Conservation (phyloP, 331 rosid genomes). For the Phaseolus coccineus region DNA sequence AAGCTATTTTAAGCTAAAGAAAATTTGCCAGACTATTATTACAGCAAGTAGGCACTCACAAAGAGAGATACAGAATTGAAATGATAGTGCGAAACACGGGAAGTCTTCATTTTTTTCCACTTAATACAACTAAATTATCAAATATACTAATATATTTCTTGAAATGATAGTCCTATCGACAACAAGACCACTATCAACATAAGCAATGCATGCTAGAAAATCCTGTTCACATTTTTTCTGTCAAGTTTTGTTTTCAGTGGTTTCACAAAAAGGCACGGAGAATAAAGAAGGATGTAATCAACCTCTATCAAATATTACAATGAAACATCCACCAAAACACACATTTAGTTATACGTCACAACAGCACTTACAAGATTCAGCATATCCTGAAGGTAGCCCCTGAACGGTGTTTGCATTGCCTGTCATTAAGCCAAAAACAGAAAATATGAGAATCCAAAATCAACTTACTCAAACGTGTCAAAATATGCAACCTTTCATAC, state of each 20-base stretch:
- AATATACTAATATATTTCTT: neutral
- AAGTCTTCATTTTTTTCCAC: neutral
- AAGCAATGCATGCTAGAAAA: neutral
- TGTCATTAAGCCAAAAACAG: conserved; percentile 43
- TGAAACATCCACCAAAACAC: conserved; percentile 21
- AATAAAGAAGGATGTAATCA: conserved; percentile 11
- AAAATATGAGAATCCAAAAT: conserved; percentile 20
- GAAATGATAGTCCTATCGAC: conserved; percentile 21
- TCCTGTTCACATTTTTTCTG: too few species aligned
- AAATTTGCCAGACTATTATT: neutral
- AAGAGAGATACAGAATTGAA: conserved; percentile 5
- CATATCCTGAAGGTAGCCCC: conserved; percentile 94
- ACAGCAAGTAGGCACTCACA: neutral
- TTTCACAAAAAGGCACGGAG: neutral
- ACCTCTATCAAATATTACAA: conserved; percentile 1
- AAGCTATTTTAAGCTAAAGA: conserved; percentile 20
- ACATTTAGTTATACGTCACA: neutral
- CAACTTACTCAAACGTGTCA: neutral
- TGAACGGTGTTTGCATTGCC: conserved; percentile 96
- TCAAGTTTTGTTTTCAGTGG: conserved; percentile 9
- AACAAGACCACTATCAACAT: conserved; percentile 5
- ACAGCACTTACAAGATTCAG: conserved; percentile 68
- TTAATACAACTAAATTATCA: conserved; percentile 8
- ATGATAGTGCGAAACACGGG: neutral
- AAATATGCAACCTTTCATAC: neutral